Evolutionary conservation across 345 rosid species (phyloP).

Genomic region (Mallotus nudiflorus): DNA sequence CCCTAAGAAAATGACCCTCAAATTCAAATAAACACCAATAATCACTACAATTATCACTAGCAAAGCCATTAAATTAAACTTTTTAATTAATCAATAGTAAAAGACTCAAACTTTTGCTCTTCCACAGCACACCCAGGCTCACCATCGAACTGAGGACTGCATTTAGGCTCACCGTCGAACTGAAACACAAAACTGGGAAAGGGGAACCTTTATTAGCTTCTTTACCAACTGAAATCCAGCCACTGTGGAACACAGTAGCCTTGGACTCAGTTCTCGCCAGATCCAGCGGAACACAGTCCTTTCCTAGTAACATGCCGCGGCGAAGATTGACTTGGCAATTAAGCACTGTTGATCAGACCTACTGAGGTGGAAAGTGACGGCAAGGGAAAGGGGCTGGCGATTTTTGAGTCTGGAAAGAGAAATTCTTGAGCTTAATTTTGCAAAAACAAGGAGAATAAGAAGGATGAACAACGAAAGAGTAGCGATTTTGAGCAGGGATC

Average conservation of each 20-base stretch:
- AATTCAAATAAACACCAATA: no score
- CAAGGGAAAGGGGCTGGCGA: slow-evolving; percentile 33
- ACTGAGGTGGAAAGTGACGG: slow-evolving; percentile 79
- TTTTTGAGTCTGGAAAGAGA: slow-evolving; percentile 60
- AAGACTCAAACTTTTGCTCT: no score
- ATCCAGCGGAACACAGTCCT: slow-evolving; percentile 73
- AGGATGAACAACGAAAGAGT: slow-evolving; percentile 75
- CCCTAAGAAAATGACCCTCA: no score
- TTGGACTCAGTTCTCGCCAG: slow-evolving; percentile 56
- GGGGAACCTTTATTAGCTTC: slow-evolving; percentile 42
- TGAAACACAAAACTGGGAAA: slow-evolving; percentile 90
- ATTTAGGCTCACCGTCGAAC: slow-evolving; percentile 94
- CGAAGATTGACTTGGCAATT: slow-evolving; percentile 59
- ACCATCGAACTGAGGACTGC: slow-evolving; percentile 97
- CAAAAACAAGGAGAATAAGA: slow-evolving; percentile 83
- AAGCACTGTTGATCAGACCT: slow-evolving; percentile 58
- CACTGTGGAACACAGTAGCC: slow-evolving; percentile 61
- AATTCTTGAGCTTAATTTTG: slow-evolving; percentile 66
- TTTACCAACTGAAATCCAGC: slow-evolving; percentile 76
- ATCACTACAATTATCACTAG: no score
- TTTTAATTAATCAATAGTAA: no score
- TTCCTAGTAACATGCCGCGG: slow-evolving; percentile 66
- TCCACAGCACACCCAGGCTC: no score
- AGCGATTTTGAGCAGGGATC: slow-evolving; percentile 72
- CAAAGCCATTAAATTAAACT: no score